Conservation (phyloP, 1,139 yeast genomes). For the Candida frijolesensis region DNA sequence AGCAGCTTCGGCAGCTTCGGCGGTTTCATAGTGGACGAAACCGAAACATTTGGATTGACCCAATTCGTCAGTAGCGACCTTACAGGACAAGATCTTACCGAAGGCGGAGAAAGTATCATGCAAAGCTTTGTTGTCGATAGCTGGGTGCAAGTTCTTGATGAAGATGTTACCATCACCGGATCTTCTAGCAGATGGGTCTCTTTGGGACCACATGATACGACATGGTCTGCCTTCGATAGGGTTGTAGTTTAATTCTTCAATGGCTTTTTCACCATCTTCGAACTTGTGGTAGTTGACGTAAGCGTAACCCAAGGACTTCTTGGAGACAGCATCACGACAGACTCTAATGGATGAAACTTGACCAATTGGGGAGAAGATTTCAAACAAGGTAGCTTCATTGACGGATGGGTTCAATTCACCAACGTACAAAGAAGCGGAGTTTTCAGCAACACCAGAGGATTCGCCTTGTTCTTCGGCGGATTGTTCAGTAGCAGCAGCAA, state of each 20-base stretch:
- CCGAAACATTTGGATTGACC: conserved; percentile 97
- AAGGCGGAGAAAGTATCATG: conserved; percentile 98
- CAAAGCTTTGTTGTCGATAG: conserved; percentile 97
- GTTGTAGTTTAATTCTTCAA: conserved; percentile 93
- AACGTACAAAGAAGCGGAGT: conserved; percentile 89
- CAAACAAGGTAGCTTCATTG: conserved; percentile 93
- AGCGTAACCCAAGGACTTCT: conserved; percentile 97
- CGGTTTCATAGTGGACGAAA: conserved; percentile 94
- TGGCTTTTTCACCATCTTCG: conserved; percentile 91
- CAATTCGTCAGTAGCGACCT: conserved; percentile 92
- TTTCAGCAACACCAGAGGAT: conserved; percentile 44
- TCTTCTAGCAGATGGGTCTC: conserved; percentile 96
- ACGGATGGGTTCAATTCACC: conserved; percentile 95
- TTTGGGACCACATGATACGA: conserved; percentile 99
- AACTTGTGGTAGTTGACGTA: conserved; percentile 93
- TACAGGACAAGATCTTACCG: conserved; percentile 94
- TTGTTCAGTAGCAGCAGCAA: conserved; percentile 21
- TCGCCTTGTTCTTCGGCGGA: conserved; percentile 32
- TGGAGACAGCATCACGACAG: conserved; percentile 97
- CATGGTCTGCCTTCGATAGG: conserved; percentile 95
- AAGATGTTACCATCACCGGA: conserved; percentile 96
- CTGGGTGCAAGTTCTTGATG: conserved; percentile 98
- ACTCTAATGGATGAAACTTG: conserved; percentile 97
- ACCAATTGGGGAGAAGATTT: conserved; percentile 92
- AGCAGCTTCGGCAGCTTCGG: conserved; percentile 92